phyloP scores from a whole-genome alignment of 2,329 filamentous ascomycete genomes.

The Penicillium sclerotiorum region DNA sequence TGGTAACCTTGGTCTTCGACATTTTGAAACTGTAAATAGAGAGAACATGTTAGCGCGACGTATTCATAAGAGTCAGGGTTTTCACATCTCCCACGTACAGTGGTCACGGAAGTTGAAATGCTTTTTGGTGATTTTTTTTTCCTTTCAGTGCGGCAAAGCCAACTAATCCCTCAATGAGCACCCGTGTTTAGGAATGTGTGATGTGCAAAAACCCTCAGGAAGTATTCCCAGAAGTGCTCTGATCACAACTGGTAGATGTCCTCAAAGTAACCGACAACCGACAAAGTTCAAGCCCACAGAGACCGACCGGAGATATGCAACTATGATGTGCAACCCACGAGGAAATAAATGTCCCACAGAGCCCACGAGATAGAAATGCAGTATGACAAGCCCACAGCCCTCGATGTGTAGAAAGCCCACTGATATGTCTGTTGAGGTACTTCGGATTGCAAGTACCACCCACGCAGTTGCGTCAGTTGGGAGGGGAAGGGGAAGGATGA shows the following conservation, averaged over 20 bases:
- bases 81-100: constrained; percentile 20
- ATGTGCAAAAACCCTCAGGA: constrained; percentile 31
- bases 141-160: constrained; percentile 43
- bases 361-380: constrained; percentile 46
- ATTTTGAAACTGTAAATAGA: constrained; percentile 36
- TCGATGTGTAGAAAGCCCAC: constrained; percentile 44
- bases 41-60: constrained; percentile 22
- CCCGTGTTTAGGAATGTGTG: constrained; percentile 28
- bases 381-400: constrained; percentile 48
- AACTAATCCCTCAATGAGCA: constrained; percentile 39
- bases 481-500: constrained; percentile 18
- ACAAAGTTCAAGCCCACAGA: constrained; percentile 49
- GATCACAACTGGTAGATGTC: constrained; percentile 39
- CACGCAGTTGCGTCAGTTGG: constrained; percentile 38
- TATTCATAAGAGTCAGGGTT: constrained; percentile 1
- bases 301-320: constrained; percentile 45
- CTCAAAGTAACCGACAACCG: constrained; percentile 46
- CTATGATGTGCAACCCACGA: constrained; percentile 47
- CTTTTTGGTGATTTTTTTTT: constrained; percentile 17
- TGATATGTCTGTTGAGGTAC: constrained; percentile 41
- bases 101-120: constrained; percentile 22
- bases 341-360: constrained; percentile 36
- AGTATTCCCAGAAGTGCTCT: constrained; percentile 30
- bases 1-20: constrained; percentile 49
- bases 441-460: constrained; percentile 32